Conservation (phyloP, 2,329 filamentous ascomycete genomes). For the Paraconiothyrium brasiliense region DNA sequence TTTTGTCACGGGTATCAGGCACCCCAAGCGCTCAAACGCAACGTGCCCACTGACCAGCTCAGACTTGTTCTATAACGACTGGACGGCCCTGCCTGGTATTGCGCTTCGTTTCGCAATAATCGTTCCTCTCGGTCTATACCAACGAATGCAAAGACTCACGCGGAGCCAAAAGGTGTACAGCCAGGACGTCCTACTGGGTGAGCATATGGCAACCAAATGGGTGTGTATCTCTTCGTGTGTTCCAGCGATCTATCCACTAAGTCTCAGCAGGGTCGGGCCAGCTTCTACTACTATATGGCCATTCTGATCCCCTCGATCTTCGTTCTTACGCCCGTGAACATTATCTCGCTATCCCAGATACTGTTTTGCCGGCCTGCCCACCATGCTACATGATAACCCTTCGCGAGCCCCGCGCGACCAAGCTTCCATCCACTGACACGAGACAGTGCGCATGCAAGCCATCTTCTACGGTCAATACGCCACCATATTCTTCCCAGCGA, state of each 20-base stretch:
- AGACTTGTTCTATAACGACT: not conserved
- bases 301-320: slow-evolving; percentile 24
- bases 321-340: slow-evolving; percentile 19
- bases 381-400: too few species aligned
- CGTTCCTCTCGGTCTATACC: slow-evolving; percentile 24
- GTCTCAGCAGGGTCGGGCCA: slow-evolving; percentile 16
- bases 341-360: slow-evolving; percentile 26
- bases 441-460: not conserved
- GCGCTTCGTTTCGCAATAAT: slow-evolving; percentile 28
- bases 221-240: not conserved
- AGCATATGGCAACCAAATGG: not conserved
- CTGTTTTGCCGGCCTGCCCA: not conserved
- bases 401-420: too few species aligned
- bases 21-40: not conserved
- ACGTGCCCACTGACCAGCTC: not conserved
- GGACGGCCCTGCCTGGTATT: slow-evolving; percentile 1
- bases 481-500: not conserved
- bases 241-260: slow-evolving; percentile 18
- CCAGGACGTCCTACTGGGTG: not conserved
- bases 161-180: slow-evolving; percentile 19
- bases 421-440: too few species aligned
- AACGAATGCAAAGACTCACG: slow-evolving; percentile 15
- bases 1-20: not conserved
- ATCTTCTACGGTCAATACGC: not conserved
- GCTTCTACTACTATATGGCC: slow-evolving; percentile 26